Percentiles rank a stretch among this genome's conserved stretches.
These are phyloP conservation scores for Hypoxylon cercidicola DNA, from an alignment of 495 filamentous ascomycete species.

Conservation along the genomic window DNA sequence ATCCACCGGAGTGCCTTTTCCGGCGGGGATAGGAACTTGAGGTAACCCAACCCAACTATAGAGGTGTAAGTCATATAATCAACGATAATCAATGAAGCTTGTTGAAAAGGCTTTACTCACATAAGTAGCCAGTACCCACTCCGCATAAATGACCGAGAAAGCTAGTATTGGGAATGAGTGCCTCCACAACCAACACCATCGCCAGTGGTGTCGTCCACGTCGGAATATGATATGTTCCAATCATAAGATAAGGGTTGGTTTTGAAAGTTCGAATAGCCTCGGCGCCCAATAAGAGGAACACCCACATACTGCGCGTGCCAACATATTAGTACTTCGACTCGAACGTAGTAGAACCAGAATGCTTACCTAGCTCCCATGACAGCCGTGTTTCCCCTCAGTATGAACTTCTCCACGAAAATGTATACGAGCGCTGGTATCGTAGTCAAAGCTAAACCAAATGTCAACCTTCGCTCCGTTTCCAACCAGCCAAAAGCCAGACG, in stretches of 20 bases:
- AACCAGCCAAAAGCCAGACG: not conserved
- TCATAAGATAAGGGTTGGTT: conserved; percentile 77
- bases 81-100: too few relatives aligned
- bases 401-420: conserved; percentile 71
- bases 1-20: conserved; percentile 84
- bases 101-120: conserved; percentile 64
- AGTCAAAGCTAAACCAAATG: conserved; percentile 68
- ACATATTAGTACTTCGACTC: conserved; percentile 1
- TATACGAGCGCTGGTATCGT: conserved; percentile 81
- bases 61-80: conserved; percentile 18
- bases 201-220: conserved; percentile 91
- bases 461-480: conserved; percentile 25
- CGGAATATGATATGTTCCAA: conserved; percentile 80
- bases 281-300: conserved; percentile 83
- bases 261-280: conserved; percentile 84
- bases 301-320: conserved; percentile 74
- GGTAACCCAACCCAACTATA: conserved; percentile 81
- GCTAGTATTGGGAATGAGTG: conserved; percentile 81
- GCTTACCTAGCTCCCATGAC: conserved; percentile 85
- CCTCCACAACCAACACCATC: conserved; percentile 72
- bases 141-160: conserved; percentile 89
- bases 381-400: conserved; percentile 71
- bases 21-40: conserved; percentile 84
- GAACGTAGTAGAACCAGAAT: not conserved
- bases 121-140: conserved; percentile 82